phyloP scores from a whole-genome alignment of 768 basidiomycete genomes.

The Leccinum uliginosum region DNA sequence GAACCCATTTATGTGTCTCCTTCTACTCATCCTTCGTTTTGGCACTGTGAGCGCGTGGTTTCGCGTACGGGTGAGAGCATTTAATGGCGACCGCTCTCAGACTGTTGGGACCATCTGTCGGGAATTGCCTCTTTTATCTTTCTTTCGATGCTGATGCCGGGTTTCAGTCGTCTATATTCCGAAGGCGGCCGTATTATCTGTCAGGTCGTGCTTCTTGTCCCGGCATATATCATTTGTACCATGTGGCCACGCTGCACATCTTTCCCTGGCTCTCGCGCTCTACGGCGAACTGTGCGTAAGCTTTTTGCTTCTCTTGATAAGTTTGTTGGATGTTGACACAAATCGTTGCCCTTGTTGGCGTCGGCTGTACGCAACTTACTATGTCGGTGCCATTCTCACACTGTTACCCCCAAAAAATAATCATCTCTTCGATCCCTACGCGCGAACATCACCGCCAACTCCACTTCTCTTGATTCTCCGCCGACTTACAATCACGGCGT shows the following conservation, averaged over 20 bases:
- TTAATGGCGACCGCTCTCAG: not conserved
- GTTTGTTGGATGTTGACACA: slow-evolving; percentile 6
- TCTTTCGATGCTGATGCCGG: slow-evolving; percentile 6
- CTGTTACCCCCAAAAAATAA: slow-evolving; percentile 17
- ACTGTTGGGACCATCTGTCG: not conserved
- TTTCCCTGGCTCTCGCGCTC: slow-evolving; percentile 59
- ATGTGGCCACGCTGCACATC: slow-evolving; percentile 55
- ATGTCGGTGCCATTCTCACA: slow-evolving; percentile 12
- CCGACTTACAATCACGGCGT: slow-evolving; percentile 6
- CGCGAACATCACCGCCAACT: slow-evolving; percentile 19
- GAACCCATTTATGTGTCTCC: not conserved
- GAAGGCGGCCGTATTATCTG: slow-evolving; percentile 58
- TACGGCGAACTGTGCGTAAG: slow-evolving; percentile 59
- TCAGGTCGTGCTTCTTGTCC: slow-evolving; percentile 48
- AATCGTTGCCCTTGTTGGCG: slow-evolving; percentile 3
- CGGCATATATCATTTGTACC: slow-evolving; percentile 40
- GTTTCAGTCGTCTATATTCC: slow-evolving; percentile 61
- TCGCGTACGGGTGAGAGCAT: not conserved
- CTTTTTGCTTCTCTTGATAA: not conserved
- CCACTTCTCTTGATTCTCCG: slow-evolving; percentile 15
- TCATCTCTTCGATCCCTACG: slow-evolving; percentile 7
- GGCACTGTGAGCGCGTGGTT: not conserved
- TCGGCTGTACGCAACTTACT: slow-evolving; percentile 10
- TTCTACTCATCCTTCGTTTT: not conserved
- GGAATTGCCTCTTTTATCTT: slow-evolving; percentile 1